Conservation (phyloP, 2,329 filamentous ascomycete species). For the Fusarium gaditjirri region DNA sequence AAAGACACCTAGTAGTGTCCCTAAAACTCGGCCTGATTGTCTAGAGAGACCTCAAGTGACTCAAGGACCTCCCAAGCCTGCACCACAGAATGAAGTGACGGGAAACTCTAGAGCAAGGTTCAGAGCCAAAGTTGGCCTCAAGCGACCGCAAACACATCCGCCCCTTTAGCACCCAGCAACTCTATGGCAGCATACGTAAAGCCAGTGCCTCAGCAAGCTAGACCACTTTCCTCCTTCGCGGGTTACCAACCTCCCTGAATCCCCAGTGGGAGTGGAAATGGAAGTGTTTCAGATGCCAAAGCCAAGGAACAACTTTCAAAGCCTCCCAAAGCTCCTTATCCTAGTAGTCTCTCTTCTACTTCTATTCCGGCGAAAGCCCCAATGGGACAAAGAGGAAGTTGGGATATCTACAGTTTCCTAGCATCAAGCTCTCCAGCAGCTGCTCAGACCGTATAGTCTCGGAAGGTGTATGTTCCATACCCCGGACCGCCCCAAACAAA, state of each 20-base stretch:
- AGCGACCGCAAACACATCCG: background rate
- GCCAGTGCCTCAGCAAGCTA: background rate
- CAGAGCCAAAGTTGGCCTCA: background rate
- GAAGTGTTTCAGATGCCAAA: background rate
- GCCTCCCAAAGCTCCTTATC: no score
- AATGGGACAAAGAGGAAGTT: background rate
- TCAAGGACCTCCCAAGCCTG: background rate
- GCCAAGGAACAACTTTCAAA: background rate
- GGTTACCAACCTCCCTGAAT: background rate
- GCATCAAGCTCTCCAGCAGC: background rate
- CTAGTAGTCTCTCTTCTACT: background rate
- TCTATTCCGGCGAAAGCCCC: background rate
- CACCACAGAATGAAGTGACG: background rate
- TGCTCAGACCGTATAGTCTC: background rate
- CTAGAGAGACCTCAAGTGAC: background rate
- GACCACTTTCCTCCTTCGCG: background rate
- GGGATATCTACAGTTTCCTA: constrained; percentile 3
- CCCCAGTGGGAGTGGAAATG: background rate
- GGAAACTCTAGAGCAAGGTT: background rate
- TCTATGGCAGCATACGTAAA: background rate
- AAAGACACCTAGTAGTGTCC: background rate
- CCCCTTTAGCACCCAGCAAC: background rate
- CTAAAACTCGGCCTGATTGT: no score
- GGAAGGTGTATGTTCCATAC: background rate
- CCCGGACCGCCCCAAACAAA: background rate